phyloP scores from a whole-genome alignment of 768 basidiomycete genomes.

The Leccinum sublutescens region DNA sequence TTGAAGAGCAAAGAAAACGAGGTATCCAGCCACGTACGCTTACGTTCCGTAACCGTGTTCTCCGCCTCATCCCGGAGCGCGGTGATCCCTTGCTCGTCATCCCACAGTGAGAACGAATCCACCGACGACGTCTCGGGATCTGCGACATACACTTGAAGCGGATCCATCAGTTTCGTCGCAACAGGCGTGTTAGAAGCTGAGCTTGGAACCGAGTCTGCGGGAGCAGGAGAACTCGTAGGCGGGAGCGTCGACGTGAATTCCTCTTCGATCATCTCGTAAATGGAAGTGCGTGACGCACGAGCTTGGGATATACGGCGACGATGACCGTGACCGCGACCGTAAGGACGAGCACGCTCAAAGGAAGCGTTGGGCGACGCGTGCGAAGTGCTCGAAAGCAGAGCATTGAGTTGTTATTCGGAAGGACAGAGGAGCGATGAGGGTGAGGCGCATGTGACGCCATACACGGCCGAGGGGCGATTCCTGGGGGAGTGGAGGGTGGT shows the following conservation, averaged over 20 bases:
- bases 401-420: slow-evolving; percentile 65
- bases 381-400: slow-evolving; percentile 53
- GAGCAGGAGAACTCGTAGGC: slow-evolving; percentile 22
- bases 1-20: slow-evolving; percentile 74
- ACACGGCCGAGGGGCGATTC: slow-evolving; percentile 55
- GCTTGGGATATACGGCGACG: slow-evolving; percentile 67
- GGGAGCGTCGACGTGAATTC: slow-evolving; percentile 45
- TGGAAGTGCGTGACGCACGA: slow-evolving; percentile 60
- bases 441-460: slow-evolving; percentile 64
- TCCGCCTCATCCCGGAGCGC: slow-evolving; percentile 66
- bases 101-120: slow-evolving; percentile 51
- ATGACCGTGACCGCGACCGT: slow-evolving; percentile 63
- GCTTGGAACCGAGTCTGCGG: not conserved
- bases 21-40: slow-evolving; percentile 65
- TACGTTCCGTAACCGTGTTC: slow-evolving; percentile 64
- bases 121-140: slow-evolving; percentile 53
- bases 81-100: slow-evolving; percentile 65
- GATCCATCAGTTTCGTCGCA: slow-evolving; percentile 23
- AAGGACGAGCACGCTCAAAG: slow-evolving; percentile 39
- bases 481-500: slow-evolving; percentile 45
- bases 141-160: slow-evolving; percentile 50
- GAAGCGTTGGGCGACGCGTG: slow-evolving; percentile 46
- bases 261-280: slow-evolving; percentile 81
- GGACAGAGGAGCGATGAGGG: slow-evolving; percentile 64
- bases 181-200: slow-evolving; percentile 35